A percentile compares a stretch with the other conserved stretches of the same genome.
These are phyloP conservation scores for Aspergillus unguis DNA, from an alignment of 2,329 filamentous ascomycete genomes.

Conservation along the genomic window DNA sequence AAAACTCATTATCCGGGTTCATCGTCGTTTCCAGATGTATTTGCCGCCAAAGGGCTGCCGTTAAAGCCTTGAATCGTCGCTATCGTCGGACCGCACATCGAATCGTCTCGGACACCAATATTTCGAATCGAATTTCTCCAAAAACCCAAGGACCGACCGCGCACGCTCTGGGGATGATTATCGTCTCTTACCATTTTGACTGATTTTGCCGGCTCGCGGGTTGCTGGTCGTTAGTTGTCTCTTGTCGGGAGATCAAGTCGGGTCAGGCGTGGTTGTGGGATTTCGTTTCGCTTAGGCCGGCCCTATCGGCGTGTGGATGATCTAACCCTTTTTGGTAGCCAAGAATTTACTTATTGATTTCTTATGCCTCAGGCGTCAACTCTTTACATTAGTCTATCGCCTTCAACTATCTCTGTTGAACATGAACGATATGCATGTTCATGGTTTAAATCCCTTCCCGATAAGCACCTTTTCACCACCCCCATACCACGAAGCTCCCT, in stretches of 20 bases:
- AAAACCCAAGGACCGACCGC: constrained; percentile 24
- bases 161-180: constrained; percentile 19
- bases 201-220: constrained; percentile 45
- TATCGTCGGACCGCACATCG: background rate
- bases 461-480: constrained; percentile 66
- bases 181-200: constrained; percentile 47
- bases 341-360: constrained; percentile 7
- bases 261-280: constrained; percentile 41
- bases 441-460: constrained; percentile 47
- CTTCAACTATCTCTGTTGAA: background rate
- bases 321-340: constrained; percentile 31
- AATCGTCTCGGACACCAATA: constrained; percentile 4
- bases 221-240: constrained; percentile 42
- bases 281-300: constrained; percentile 44
- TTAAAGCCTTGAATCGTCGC: background rate
- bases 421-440: background rate
- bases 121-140: constrained; percentile 20
- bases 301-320: constrained; percentile 30
- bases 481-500: constrained; percentile 82
- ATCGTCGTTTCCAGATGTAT: background rate
- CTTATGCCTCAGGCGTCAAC: constrained; percentile 8
- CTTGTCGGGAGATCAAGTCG: constrained; percentile 37
- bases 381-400: background rate
- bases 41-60: background rate
- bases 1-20: background rate